These are phyloP conservation scores for Lentinula detonsa DNA, from an alignment of 768 basidiomycete genomes.

Conservation along the genomic window DNA sequence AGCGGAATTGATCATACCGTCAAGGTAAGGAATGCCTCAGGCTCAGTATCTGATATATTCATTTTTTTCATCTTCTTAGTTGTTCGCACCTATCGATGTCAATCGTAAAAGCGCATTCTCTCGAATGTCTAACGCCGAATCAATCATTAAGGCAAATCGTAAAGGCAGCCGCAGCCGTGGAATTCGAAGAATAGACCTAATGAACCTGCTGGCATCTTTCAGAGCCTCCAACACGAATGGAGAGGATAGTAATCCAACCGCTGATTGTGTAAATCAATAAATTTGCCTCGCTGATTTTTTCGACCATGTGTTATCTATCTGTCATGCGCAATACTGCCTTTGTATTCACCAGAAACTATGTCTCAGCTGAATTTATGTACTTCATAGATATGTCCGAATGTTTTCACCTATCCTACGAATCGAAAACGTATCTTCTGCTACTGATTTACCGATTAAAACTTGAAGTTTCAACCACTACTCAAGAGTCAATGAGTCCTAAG, in stretches of 20 bases:
- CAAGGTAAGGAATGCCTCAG: constrained; percentile 43
- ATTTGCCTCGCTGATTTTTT: background rate
- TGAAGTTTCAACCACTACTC: too few relatives aligned
- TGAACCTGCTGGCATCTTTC: constrained; percentile 18
- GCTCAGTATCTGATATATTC: background rate
- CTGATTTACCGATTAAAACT: too few relatives aligned
- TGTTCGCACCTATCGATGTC: constrained; percentile 56
- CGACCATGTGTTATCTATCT: background rate
- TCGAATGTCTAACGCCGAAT: constrained; percentile 40
- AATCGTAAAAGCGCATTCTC: constrained; percentile 45
- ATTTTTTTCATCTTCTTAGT: constrained; percentile 25
- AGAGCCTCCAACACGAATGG: constrained; percentile 18
- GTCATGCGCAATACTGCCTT: background rate
- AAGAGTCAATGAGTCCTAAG: too few relatives aligned
- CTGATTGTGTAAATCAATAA: constrained; percentile 17
- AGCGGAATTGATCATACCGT: constrained; percentile 84
- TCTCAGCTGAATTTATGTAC: too few relatives aligned
- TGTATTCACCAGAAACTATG: too few relatives aligned
- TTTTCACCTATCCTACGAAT: too few relatives aligned
- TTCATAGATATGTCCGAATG: too few relatives aligned
- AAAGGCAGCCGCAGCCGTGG: constrained; percentile 20
- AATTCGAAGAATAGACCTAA: constrained; percentile 17
- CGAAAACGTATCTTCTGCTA: too few relatives aligned
- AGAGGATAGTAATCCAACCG: constrained; percentile 10
- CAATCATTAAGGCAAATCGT: constrained; percentile 53